Conservation (phyloP, 148 eudicot genomes). For the Chenopodium formosanum region DNA sequence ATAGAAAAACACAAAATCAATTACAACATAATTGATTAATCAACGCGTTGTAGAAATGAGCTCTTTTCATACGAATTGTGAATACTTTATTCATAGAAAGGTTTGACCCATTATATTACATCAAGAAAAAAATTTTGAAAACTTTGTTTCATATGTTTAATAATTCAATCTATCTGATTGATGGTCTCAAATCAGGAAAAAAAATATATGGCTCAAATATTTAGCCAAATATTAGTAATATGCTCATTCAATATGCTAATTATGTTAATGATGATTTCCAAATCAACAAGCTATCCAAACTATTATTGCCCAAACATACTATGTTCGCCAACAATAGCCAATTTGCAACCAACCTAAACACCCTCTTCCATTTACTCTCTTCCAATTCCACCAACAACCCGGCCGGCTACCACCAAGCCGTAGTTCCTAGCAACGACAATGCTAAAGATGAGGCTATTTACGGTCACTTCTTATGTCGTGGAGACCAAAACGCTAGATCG, state of each 20-base stretch:
- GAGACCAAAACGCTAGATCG: constrained; percentile 21
- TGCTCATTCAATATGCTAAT: neutral
- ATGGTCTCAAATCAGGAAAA: neutral
- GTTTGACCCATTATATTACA: too few species aligned
- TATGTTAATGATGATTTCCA: neutral
- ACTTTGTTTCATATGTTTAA: neutral
- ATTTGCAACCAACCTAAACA: constrained; percentile 20
- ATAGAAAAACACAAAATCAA: too few species aligned
- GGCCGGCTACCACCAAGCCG: constrained; percentile 38
- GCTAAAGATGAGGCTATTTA: constrained; percentile 16
- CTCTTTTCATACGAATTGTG: too few species aligned
- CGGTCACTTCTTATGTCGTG: constrained; percentile 44
- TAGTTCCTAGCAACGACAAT: constrained; percentile 16
- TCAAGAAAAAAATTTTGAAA: too few species aligned
- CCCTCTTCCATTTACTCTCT: constrained; percentile 29
- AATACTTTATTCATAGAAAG: too few species aligned
- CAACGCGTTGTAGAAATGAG: too few species aligned
- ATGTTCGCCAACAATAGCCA: neutral
- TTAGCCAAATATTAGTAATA: neutral
- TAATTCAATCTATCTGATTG: neutral
- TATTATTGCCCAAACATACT: constrained; percentile 9
- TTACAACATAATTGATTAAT: too few species aligned
- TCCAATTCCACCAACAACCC: constrained; percentile 21
- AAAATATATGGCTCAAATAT: neutral
- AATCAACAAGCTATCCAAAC: neutral